Evolutionary conservation across 768 basidiomycete genomes (phyloP), one percentile per base, ranked within the genome.

Genomic region (Wakefieldia striispora): DNA sequence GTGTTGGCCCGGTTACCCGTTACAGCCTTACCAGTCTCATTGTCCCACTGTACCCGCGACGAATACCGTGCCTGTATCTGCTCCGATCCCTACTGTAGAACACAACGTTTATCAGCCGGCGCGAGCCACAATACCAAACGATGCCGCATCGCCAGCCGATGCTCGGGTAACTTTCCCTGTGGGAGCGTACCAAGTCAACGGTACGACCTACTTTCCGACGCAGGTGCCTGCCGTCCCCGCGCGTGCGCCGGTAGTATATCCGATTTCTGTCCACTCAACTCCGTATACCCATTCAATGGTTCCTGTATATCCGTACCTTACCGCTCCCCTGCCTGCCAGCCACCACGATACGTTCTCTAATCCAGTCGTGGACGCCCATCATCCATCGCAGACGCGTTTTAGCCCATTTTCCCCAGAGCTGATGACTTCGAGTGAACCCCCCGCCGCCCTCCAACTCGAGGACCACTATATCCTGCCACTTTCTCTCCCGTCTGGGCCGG

Each of bases 141-240:
- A 33, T 2, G 33, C 4, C 10, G 43, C 19, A 16, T 24, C 35
- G 17, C 47, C 34, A n/a, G 43, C 6, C 21, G 45, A 46, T 29
- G n/a, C 29, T 20, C 46, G 24, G 43, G 40, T 29, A 12, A 23
- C 16, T 23, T 56, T 62, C 40, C 54, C 57, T 3, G 17, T 36
- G 6, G 57, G 60, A 12, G 9, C 64, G 17, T 62, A 56, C 41
- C 49, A 68, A 49, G 41, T 68, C 5, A 49, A 59, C 8, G 66
- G 66, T 11, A 70, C 68, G 34, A 70, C 55, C 2, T 68, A 64
- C 55, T 68, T 66, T 49, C 53, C 55, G 14, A 26, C 56, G 5
- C 27, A 41, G 9, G 4, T 40, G 14, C 42, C 52, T 10, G 19
- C 48, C 1, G 38, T 36, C 16, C 40, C 43, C 6, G 40, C 45